Conservation (phyloP, 2,329 filamentous ascomycete genomes). For the Arthrocladium fulminans region DNA sequence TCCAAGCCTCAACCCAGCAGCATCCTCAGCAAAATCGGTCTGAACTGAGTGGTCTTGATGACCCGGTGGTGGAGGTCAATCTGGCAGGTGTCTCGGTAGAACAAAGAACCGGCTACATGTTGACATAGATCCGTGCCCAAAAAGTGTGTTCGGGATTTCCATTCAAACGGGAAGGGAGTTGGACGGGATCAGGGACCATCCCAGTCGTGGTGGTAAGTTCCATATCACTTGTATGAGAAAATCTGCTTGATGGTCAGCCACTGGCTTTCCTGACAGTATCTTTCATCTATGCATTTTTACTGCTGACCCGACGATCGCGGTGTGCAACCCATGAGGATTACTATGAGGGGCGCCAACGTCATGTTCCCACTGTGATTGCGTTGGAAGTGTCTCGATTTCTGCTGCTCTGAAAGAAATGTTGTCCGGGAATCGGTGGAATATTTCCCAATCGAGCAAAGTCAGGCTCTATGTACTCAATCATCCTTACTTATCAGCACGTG, state of each 20-base stretch:
- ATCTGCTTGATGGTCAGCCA: background rate
- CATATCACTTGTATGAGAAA: slow-evolving; percentile 1
- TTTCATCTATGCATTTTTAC: no score
- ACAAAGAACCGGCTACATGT: background rate
- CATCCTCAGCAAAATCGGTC: slow-evolving; percentile 47
- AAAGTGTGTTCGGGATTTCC: background rate
- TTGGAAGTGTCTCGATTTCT: no score
- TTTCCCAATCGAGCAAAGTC: no score
- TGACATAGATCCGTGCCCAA: background rate
- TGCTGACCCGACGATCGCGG: no score
- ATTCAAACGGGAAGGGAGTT: background rate
- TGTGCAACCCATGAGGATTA: no score
- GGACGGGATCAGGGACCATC: background rate
- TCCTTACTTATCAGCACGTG: no score
- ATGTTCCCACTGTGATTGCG: no score
- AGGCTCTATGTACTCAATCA: no score
- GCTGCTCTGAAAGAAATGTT: no score
- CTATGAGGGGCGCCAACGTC: no score
- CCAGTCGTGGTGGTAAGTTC: background rate
- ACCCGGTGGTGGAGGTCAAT: background rate
- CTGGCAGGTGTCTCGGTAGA: background rate
- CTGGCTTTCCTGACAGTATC: no score
- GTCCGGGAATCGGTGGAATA: no score
- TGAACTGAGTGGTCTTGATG: slow-evolving; percentile 25
- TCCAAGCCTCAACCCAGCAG: slow-evolving; percentile 40